A percentile compares a stretch with the other conserved stretches of the same genome.
Evolutionary conservation across 1,139 yeast genomes (phyloP).

Genomic region (Chernovozyma aurita): DNA sequence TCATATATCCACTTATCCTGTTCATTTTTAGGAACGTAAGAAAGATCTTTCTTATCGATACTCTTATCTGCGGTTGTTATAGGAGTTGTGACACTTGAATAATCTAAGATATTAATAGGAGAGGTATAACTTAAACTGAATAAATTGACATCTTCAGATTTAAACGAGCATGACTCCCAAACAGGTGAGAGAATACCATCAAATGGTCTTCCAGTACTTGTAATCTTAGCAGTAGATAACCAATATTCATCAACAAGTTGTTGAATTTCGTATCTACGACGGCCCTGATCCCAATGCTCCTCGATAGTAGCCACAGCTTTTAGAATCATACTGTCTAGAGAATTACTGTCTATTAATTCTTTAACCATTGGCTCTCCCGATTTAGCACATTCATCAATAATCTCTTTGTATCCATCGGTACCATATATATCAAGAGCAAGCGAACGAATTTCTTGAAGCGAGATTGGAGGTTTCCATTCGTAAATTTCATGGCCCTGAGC

Average conservation of each 20-base stretch:
- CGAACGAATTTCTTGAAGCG: constrained; percentile 6
- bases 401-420: constrained; percentile 15
- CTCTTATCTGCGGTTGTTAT: constrained; percentile 41
- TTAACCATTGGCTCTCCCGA: constrained; percentile 15
- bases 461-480: constrained; percentile 11
- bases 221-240: constrained; percentile 16
- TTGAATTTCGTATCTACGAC: constrained; percentile 22
- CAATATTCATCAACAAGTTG: constrained; percentile 27
- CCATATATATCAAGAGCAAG: constrained; percentile 10
- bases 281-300: constrained; percentile 30
- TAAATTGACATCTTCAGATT: constrained; percentile 12
- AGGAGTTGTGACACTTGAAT: constrained; percentile 50
- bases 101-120: constrained; percentile 51
- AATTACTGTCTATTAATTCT: constrained; percentile 1
- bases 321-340: constrained; percentile 6
- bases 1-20: constrained; percentile 21
- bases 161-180: constrained; percentile 22
- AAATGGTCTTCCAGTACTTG: constrained; percentile 23
- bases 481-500: constrained; percentile 15
- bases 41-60: constrained; percentile 21
- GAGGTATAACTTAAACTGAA: constrained; percentile 35
- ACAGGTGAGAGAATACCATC: constrained; percentile 34
- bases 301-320: constrained; percentile 13
- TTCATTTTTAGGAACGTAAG: constrained; percentile 18
- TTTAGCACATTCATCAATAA: constrained; percentile 10